Evolutionary conservation across 106 monocot genomes (phyloP).

Genomic region (Phalaenopsis equestris): DNA sequence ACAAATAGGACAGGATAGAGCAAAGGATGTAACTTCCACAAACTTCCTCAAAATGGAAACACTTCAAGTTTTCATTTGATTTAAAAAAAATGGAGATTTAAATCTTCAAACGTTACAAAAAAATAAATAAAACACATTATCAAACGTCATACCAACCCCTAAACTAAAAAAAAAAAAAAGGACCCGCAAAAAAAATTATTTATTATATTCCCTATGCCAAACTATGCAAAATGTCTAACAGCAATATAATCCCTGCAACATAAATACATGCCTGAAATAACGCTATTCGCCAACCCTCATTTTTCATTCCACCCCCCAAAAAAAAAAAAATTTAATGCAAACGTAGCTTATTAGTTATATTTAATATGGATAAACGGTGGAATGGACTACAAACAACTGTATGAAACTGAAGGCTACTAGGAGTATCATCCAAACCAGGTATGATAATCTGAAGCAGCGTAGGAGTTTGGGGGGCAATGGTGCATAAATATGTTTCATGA

Average conservation of each 20-base stretch:
- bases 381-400: neutral
- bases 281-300: neutral
- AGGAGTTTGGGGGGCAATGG: neutral
- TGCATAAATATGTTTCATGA: slow-evolving; percentile 32
- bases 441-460: neutral
- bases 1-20: no score
- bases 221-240: neutral
- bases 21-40: no score
- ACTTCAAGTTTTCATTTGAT: no score
- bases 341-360: neutral
- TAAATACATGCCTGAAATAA: neutral
- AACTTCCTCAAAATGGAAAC: no score
- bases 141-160: neutral
- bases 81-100: neutral
- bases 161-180: neutral
- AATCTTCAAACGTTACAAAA: neutral
- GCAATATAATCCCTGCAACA: neutral
- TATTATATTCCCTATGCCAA: neutral
- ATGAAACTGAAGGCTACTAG: neutral
- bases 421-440: no score
- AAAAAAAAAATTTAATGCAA: neutral
- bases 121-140: neutral
- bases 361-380: neutral
- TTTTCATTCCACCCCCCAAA: neutral
- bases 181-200: neutral